Evolutionary conservation across 2,329 filamentous ascomycete species (phyloP).

Genomic region (Scytalidium lignicola): DNA sequence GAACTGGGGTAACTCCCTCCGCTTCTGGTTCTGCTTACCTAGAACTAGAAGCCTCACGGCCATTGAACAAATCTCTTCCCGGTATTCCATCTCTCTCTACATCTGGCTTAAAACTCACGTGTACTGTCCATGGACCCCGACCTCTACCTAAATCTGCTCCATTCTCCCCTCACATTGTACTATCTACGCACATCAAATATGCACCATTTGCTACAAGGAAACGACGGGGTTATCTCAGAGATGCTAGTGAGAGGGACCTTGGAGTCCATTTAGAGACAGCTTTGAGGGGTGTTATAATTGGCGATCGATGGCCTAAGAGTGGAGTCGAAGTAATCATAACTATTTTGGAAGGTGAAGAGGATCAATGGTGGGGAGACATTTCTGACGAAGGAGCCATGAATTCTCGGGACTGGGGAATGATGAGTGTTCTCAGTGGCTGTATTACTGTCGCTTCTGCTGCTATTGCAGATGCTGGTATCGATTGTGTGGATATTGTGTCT

Average conservation of each 20-base stretch:
- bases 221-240: conserved; percentile 79
- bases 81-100: conserved; percentile 38
- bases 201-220: conserved; percentile 86
- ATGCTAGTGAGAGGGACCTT: conserved; percentile 81
- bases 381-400: conserved; percentile 42
- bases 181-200: conserved; percentile 93
- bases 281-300: conserved; percentile 81
- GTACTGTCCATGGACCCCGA: conserved; percentile 88
- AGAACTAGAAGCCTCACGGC: conserved; percentile 47
- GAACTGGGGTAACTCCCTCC: conserved; percentile 87
- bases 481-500: conserved; percentile 85
- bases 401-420: conserved; percentile 74
- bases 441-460: conserved; percentile 92
- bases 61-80: conserved; percentile 33
- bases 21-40: conserved; percentile 91
- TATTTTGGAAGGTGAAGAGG: conserved; percentile 88
- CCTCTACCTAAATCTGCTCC: conserved; percentile 84
- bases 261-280: conserved; percentile 89
- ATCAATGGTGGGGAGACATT: conserved; percentile 59
- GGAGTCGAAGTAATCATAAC: conserved; percentile 93
- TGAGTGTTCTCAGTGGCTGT: conserved; percentile 87
- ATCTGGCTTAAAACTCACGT: conserved; percentile 78
- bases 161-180: conserved; percentile 86
- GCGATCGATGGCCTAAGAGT: conserved; percentile 96
- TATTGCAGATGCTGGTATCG: conserved; percentile 89